A percentile compares a stretch with the other conserved stretches of the same genome.
Evolutionary conservation across 352 stramenopile genomes (phyloP).

Genomic region (Globisporangium irregulare): DNA sequence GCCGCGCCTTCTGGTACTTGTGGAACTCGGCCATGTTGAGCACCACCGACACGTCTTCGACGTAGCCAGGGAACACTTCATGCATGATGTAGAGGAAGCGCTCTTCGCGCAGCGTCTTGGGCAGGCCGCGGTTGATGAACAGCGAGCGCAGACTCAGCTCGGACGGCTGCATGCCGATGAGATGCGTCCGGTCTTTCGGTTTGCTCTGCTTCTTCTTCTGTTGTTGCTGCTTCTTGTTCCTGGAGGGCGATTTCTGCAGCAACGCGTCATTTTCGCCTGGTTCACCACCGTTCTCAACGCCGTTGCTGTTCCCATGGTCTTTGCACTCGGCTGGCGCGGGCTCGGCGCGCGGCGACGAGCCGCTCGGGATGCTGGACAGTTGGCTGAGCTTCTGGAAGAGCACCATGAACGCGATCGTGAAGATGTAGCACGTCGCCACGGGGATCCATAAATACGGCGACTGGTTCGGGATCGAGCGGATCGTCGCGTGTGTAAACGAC

Average conservation of each 20-base stretch:
- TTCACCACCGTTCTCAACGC: neutral
- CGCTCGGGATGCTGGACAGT: conserved; percentile 55
- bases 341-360: conserved; percentile 12
- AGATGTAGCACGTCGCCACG: conserved; percentile 72
- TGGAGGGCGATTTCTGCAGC: conserved; percentile 18
- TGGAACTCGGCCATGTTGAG: conserved; percentile 81
- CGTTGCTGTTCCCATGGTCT: neutral
- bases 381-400: conserved; percentile 68
- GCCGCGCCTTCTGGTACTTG: conserved; percentile 45
- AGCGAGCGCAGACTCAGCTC: conserved; percentile 68
- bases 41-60: conserved; percentile 79
- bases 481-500: conserved; percentile 78
- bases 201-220: conserved; percentile 16
- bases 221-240: conserved; percentile 14
- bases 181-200: conserved; percentile 30
- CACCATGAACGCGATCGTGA: conserved; percentile 67
- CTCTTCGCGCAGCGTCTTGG: conserved; percentile 72
- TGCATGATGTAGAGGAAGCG: conserved; percentile 75
- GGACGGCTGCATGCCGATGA: conserved; percentile 83
- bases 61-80: conserved; percentile 78
- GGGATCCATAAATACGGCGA: conserved; percentile 78
- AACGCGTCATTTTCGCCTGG: conserved; percentile 12
- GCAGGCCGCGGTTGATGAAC: conserved; percentile 75
- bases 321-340: neutral
- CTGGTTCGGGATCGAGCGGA: conserved; percentile 72